These are phyloP conservation scores for Lagenaria siceraria DNA, from an alignment of 306 rosid genomes.

Conservation along the genomic window DNA sequence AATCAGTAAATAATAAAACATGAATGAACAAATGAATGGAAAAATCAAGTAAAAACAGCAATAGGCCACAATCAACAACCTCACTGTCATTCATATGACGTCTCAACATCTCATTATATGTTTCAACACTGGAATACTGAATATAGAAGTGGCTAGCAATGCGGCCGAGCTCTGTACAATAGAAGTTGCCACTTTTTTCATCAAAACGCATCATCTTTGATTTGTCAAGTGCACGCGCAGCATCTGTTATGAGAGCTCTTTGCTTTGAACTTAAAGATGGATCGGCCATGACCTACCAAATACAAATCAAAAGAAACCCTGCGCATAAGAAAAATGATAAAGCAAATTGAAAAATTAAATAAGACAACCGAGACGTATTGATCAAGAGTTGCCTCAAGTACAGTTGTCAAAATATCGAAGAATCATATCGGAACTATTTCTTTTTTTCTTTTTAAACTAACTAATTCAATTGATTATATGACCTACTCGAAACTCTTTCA, in stretches of 20 bases:
- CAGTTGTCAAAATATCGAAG: background rate
- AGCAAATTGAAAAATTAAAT: background rate
- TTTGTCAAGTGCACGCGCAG: constrained; percentile 93
- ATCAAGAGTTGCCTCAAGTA: constrained; percentile 3
- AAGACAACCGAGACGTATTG: background rate
- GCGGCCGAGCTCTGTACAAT: constrained; percentile 99
- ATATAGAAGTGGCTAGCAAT: constrained; percentile 99
- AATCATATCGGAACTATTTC: background rate
- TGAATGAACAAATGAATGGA: background rate
- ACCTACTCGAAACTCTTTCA: background rate
- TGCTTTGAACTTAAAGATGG: constrained; percentile 79
- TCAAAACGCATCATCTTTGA: constrained; percentile 99
- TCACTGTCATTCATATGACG: constrained; percentile 90
- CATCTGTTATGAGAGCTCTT: constrained; percentile 77
- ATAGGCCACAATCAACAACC: constrained; percentile 37
- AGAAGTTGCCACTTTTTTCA: constrained; percentile 96
- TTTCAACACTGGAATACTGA: constrained; percentile 92
- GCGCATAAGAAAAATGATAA: constrained; percentile 8
- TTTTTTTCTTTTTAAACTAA: too few relatives aligned
- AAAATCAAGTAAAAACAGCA: background rate
- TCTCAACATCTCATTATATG: constrained; percentile 86
- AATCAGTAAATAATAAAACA: background rate
- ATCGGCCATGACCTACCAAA: constrained; percentile 76
- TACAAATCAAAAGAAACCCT: background rate
- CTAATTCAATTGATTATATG: background rate